phyloP scores from a whole-genome alignment of 257 asterid genomes.

The Salvia miltiorrhiza region DNA sequence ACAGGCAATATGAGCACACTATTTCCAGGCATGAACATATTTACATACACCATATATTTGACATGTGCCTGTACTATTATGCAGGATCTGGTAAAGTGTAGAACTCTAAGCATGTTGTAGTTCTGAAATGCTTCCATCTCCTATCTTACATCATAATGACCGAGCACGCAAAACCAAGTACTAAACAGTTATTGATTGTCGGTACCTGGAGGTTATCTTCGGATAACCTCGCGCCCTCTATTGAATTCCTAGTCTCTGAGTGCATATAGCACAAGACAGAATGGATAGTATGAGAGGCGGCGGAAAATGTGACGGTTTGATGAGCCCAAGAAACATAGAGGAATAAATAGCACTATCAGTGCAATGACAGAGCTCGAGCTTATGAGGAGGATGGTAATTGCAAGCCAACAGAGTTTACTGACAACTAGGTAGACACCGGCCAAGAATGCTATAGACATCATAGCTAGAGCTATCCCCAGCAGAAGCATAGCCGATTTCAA shows the following conservation, averaged over 20 bases:
- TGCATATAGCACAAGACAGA: constrained; percentile 36
- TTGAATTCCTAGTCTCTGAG: constrained; percentile 24
- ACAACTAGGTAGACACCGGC: constrained; percentile 43
- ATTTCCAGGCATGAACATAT: neutral
- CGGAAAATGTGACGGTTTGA: constrained; percentile 24
- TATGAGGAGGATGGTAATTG: constrained; percentile 28
- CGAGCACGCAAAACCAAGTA: constrained; percentile 1
- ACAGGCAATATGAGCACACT: neutral
- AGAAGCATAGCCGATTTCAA: constrained; percentile 36
- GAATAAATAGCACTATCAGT: constrained; percentile 26
- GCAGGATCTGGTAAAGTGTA: neutral
- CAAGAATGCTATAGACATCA: constrained; percentile 48
- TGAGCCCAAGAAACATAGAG: constrained; percentile 34
- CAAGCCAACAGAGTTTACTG: constrained; percentile 53
- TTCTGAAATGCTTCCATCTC: constrained; percentile 10
- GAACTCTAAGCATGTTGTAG: neutral
- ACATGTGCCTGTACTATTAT: neutral
- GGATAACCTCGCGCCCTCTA: neutral
- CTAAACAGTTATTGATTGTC: neutral
- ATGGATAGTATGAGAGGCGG: constrained; percentile 40
- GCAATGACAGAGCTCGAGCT: constrained; percentile 30
- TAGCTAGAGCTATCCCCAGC: constrained; percentile 41
- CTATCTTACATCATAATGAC: constrained; percentile 3
- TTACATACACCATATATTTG: constrained; percentile 1
- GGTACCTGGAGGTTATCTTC: constrained; percentile 18